phyloP scores from a whole-genome alignment of 1,284 basidiomycete species.

The Inonotus obliquus region DNA sequence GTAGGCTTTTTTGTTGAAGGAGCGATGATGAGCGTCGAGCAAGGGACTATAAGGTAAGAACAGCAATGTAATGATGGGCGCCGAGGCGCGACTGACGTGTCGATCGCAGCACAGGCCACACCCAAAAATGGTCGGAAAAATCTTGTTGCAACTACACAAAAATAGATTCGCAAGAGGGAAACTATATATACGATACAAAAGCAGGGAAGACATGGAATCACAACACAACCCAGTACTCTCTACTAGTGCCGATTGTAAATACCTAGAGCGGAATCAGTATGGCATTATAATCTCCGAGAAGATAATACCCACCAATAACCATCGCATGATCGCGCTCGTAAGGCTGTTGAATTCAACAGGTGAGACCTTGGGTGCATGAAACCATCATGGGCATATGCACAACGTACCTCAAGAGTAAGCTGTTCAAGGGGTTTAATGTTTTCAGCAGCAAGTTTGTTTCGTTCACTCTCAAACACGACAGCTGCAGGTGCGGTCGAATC shows the following conservation, averaged over 20 bases:
- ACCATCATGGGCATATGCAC: not conserved
- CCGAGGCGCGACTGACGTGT: not conserved
- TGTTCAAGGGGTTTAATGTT: conserved; percentile 93
- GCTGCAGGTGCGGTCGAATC: conserved; percentile 92
- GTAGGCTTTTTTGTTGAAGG: not conserved
- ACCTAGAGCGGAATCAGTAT: conserved; percentile 32
- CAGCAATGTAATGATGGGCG: not conserved
- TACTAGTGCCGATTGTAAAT: conserved; percentile 47
- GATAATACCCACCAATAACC: conserved; percentile 53
- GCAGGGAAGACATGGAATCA: conserved; percentile 11
- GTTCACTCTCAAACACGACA: conserved; percentile 87
- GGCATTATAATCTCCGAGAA: not conserved
- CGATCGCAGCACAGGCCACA: not conserved
- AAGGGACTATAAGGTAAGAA: not conserved
- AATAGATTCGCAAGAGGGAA: not conserved
- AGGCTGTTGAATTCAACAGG: conserved; percentile 34
- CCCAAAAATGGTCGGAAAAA: not conserved
- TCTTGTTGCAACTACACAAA: no score
- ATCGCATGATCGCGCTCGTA: conserved; percentile 83
- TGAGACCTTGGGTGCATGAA: not conserved
- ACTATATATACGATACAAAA: conserved; percentile 11
- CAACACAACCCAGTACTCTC: conserved; percentile 3
- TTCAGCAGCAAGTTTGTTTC: conserved; percentile 77
- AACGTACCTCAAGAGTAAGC: conserved; percentile 70
- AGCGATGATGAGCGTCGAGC: not conserved